Base-by-base conservation (phyloP, 2,329 filamentous ascomycete species). In the Dendryphion nanum region DNA sequence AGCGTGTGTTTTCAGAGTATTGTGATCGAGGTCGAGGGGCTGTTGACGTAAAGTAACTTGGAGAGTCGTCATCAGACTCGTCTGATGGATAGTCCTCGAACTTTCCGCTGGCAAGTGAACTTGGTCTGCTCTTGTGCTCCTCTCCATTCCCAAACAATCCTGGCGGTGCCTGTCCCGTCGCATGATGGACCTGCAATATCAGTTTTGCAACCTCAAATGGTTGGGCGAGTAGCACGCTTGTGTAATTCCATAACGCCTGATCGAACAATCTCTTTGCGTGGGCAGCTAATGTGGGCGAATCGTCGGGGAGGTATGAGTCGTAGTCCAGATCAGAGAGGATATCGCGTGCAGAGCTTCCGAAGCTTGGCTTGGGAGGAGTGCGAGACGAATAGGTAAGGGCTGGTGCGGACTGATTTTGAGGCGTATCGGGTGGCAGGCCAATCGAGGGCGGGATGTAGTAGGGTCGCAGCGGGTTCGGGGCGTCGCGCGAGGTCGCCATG, bases 131-230 rank as follows among this genome's bases (percentile, higher is more conserved):
- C 48, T 45, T 52, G 19, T 40, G 40, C 13, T 57, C 53, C 6
- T 56, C 50, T 14, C 41, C 45, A 12, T 49, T 44, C 8, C 44
- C 20, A 5, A 47, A 37, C 21, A 64, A 42, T 2, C 45, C 47
- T 2, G 52, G 51, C 13, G 60, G 41, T 3, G 44, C 40, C 39
- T 63, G 58, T 3, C 51, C 66, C 7, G 66, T 63, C 24, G 72
- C 72, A 36, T 79, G 68, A 47, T 79, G 81, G 35, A 89, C 81
- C 69, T 98, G 93, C 53, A 98, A 71, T 39, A 97, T 80, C 12
- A 85, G 93, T 76, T 96, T 97, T 59, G 91, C 89, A 41, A 96
- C 90, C 73, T 97, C 93, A 65, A 98, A 97, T 12, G 93, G 93
- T 69, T 98, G 93, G 37, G 89, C 86, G 62, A 95, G 83, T 57